Percentiles rank a stretch among this genome's conserved stretches.
These are phyloP conservation scores for Fallopia convolvulus DNA, from an alignment of 148 eudicot genomes.

Conservation along the genomic window DNA sequence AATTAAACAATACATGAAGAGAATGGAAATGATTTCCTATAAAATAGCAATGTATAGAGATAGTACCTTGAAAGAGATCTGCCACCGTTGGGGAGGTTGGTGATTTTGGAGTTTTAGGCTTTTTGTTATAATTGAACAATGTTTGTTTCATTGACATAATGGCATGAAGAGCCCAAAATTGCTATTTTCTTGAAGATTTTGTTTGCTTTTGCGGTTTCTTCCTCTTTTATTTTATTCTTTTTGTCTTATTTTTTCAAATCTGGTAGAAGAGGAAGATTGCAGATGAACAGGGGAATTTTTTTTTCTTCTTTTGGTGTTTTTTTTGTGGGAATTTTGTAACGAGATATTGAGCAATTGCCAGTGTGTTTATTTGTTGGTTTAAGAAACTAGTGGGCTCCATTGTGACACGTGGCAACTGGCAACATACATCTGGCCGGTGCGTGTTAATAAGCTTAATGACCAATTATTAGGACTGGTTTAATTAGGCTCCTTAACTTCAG, in stretches of 20 bases:
- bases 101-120: conserved; percentile 23
- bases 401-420: conserved; percentile 29
- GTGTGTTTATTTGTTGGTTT: not conserved
- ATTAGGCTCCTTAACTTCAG: conserved; percentile 6
- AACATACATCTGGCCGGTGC: conserved; percentile 17
- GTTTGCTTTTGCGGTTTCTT: not conserved
- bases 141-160: conserved; percentile 1
- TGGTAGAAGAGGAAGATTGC: not conserved
- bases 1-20: not conserved
- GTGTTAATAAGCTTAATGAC: not conserved
- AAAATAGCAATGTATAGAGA: not conserved
- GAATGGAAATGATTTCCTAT: not conserved
- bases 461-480: conserved; percentile 1
- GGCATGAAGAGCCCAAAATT: not conserved
- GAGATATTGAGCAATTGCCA: conserved; percentile 16
- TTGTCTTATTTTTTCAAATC: not conserved
- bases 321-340: not conserved
- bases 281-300: not conserved
- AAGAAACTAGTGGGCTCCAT: conserved; percentile 21
- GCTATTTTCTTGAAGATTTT: conserved; percentile 4
- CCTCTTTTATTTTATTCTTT: not conserved
- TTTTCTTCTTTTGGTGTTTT: not conserved
- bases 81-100: conserved; percentile 27
- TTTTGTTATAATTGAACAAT: conserved; percentile 2
- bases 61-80: conserved; percentile 53